Evolutionary conservation across 2,329 filamentous ascomycete species (phyloP).

Genomic region (Colletotrichum sp.): DNA sequence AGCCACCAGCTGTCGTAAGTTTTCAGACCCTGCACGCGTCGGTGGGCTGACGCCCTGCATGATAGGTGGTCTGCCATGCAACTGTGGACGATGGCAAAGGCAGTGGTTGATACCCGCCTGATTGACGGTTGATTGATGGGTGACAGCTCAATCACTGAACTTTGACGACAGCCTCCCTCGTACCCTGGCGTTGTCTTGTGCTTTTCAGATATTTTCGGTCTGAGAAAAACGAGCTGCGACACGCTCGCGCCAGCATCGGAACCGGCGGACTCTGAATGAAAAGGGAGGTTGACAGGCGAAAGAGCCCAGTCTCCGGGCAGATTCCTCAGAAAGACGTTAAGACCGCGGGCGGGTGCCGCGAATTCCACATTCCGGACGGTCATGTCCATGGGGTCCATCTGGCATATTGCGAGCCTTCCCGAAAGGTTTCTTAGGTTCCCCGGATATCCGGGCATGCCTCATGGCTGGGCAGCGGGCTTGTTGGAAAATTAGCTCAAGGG

Average conservation of each 20-base stretch:
- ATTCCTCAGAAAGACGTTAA: neutral
- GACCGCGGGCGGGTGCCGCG: neutral
- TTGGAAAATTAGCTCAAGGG: neutral
- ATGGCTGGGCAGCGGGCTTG: neutral
- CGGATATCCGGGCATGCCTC: neutral
- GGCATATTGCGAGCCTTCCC: neutral
- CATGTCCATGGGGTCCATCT: neutral
- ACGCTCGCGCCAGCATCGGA: neutral
- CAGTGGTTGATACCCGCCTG: neutral
- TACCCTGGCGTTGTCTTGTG: neutral
- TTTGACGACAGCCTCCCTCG: neutral
- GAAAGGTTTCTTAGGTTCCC: neutral
- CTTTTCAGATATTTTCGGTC: neutral
- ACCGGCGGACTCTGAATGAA: neutral
- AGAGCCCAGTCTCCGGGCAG: neutral
- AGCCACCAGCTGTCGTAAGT: constrained; percentile 20
- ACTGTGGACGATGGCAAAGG: neutral
- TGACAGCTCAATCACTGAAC: neutral
- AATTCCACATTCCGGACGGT: constrained; percentile 11
- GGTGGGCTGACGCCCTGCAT: neutral
- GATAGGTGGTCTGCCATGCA: neutral
- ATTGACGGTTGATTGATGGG: neutral
- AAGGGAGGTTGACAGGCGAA: neutral
- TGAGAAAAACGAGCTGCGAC: neutral
- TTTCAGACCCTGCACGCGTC: constrained; percentile 1